These are phyloP conservation scores for Postia placenta DNA, from an alignment of 768 basidiomycete genomes.

Conservation along the genomic window DNA sequence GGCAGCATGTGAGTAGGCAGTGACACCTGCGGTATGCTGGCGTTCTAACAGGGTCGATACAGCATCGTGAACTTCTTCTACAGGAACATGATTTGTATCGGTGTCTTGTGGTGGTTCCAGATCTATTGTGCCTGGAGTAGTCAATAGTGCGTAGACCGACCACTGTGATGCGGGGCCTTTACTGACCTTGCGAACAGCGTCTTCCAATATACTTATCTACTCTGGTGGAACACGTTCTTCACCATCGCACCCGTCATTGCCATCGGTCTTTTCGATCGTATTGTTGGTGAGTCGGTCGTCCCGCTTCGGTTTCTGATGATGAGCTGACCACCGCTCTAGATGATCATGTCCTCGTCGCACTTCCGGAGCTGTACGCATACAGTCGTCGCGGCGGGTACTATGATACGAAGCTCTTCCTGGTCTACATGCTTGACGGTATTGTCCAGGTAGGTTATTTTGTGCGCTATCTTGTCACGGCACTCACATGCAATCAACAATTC, in stretches of 20 bases:
- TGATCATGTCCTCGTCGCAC: slow-evolving; percentile 77
- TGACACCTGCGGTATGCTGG: too few relatives aligned
- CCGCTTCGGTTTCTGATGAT: neutral
- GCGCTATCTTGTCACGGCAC: too few relatives aligned
- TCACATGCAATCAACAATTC: slow-evolving; percentile 46
- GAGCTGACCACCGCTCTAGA: slow-evolving; percentile 36
- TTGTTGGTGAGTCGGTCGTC: slow-evolving; percentile 53
- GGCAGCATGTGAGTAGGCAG: slow-evolving; percentile 69
- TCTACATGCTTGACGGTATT: slow-evolving; percentile 86
- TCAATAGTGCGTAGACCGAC: slow-evolving; percentile 60
- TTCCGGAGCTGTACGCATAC: slow-evolving; percentile 85
- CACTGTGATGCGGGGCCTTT: neutral
- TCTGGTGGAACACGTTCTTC: slow-evolving; percentile 99
- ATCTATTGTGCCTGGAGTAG: slow-evolving; percentile 95
- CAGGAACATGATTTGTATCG: slow-evolving; percentile 96
- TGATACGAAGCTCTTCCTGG: slow-evolving; percentile 61
- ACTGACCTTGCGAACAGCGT: slow-evolving; percentile 37
- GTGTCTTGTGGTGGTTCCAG: slow-evolving; percentile 96
- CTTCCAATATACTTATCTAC: slow-evolving; percentile 87
- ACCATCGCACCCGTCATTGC: slow-evolving; percentile 90
- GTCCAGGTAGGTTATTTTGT: slow-evolving; percentile 48
- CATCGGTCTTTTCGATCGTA: slow-evolving; percentile 94
- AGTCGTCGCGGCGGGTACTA: slow-evolving; percentile 86
- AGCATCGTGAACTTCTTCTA: slow-evolving; percentile 99
- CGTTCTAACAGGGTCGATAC: too few relatives aligned